Evolutionary conservation across 2,329 filamentous ascomycete genomes (phyloP).

Genomic region (Sodiomyces alkalinus): DNA sequence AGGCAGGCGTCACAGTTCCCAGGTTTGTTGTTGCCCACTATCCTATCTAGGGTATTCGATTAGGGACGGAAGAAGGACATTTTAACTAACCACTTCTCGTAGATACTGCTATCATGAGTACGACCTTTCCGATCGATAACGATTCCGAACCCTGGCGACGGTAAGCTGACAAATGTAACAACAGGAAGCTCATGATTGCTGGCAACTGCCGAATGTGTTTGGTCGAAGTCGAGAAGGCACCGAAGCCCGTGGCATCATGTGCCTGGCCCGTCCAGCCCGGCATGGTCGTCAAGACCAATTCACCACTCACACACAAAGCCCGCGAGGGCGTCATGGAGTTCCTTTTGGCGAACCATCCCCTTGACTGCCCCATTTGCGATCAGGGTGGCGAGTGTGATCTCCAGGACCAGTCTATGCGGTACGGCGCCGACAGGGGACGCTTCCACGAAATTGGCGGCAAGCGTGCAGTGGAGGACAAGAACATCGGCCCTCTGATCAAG

Average conservation of each 20-base stretch:
- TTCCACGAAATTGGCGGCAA: constrained; percentile 96
- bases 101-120: constrained; percentile 99
- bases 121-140: constrained; percentile 20
- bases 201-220: constrained; percentile 99
- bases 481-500: constrained; percentile 95
- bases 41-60: not conserved
- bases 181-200: constrained; percentile 92
- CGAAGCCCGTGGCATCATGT: constrained; percentile 95
- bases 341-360: constrained; percentile 84
- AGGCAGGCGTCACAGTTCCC: constrained; percentile 80
- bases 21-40: constrained; percentile 38
- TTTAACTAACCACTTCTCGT: constrained; percentile 16
- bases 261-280: constrained; percentile 97
- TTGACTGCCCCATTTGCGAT: constrained; percentile 96
- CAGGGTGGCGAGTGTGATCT: constrained; percentile 98
- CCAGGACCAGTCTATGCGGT: constrained; percentile 98
- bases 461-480: constrained; percentile 97
- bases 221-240: constrained; percentile 91
- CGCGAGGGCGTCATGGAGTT: constrained; percentile 99
- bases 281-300: constrained; percentile 99
- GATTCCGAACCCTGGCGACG: constrained; percentile 46
- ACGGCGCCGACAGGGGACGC: constrained; percentile 85
- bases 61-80: no score
- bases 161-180: constrained; percentile 23
- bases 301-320: constrained; percentile 89